Evolutionary conservation across 768 basidiomycete genomes (phyloP), one percentile per base, ranked within the genome.

Genomic region (Boletus reticulatus): DNA sequence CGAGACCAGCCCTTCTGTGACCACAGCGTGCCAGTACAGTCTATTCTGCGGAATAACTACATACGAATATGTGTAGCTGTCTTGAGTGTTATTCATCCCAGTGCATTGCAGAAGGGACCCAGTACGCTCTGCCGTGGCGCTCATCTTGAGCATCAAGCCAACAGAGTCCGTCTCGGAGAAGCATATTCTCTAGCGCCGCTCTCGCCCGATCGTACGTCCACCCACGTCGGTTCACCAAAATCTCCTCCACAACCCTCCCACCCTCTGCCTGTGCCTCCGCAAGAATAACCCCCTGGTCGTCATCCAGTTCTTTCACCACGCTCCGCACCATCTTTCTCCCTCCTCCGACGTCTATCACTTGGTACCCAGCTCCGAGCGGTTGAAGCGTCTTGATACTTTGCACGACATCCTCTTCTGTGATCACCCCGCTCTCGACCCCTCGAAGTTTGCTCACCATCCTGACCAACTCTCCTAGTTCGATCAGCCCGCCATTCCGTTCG

Each of bases 121-220:
- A 98, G 68, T 93, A 96, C 22, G 85, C 83, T 54, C 79, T 78
- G 29, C 84, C 84, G 31, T 74, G 76, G 16, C 67, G 68, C 61
- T 84, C 83, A 50, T 89, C 92, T 71, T 97, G 94, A 24, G 92
- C 87, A 65, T 99, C 97, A 31, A 98, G 67, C 97, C 97, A 99
- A 55, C 92, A 95, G 24, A 96, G 75, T 2, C 95, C 96, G 59
- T 98, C 94, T 27, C 88, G 79, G 58, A 92, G 78, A 14, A 95
- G 80, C 85, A 96, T 94, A 58, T 95, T 94, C 63, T 94, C 87
- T 63, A 98, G 71, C 2, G 88, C 94, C 12, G 84, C 80, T 46
- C 80, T 77, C 5, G 90, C 88, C 27, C 97, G 80, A 36, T 89
- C 89, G 47, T 78, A 70, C 2, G 84, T 83, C 97, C 97, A 99